A percentile compares a stretch with the other conserved stretches of the same genome.
phyloP scores from a whole-genome alignment of 495 filamentous ascomycete species.

The Lichina pygmaea region DNA sequence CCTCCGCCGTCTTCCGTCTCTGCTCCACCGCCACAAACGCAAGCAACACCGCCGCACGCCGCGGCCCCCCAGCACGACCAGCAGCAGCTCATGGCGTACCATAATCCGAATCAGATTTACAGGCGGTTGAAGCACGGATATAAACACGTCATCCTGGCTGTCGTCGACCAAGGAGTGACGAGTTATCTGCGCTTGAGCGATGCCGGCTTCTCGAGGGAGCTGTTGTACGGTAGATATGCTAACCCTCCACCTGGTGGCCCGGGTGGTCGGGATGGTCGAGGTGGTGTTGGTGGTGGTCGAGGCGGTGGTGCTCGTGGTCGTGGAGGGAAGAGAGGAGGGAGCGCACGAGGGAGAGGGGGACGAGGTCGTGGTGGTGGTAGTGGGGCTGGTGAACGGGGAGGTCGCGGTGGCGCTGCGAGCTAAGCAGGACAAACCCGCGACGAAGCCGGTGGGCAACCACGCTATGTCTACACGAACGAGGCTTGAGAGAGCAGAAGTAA shows the following conservation, averaged over 20 bases:
- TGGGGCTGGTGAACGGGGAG: not conserved
- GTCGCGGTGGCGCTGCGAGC: no score
- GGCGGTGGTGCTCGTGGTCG: not conserved
- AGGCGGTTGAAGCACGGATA: slow-evolving; percentile 59
- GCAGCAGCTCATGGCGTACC: slow-evolving; percentile 3
- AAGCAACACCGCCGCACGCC: slow-evolving; percentile 1
- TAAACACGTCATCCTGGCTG: slow-evolving; percentile 57
- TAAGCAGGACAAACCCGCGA: no score
- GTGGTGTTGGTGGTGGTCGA: slow-evolving; percentile 1
- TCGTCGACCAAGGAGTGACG: slow-evolving; percentile 72
- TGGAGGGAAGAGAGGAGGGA: slow-evolving; percentile 1
- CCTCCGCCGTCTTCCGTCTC: slow-evolving; percentile 5
- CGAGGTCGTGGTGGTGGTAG: not conserved
- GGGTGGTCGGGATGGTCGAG: not conserved
- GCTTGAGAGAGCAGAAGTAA: no score
- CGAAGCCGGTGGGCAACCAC: no score
- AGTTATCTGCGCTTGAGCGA: slow-evolving; percentile 66
- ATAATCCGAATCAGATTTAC: slow-evolving; percentile 26
- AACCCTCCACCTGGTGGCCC: not conserved
- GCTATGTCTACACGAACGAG: no score
- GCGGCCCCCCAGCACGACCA: not conserved
- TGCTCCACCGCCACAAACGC: slow-evolving; percentile 2
- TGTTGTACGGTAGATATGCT: not conserved
- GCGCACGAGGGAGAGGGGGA: slow-evolving; percentile 1
- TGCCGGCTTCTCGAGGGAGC: slow-evolving; percentile 38